Conservation (phyloP, 768 basidiomycete species). For the Phlebiopsis gigantea region DNA sequence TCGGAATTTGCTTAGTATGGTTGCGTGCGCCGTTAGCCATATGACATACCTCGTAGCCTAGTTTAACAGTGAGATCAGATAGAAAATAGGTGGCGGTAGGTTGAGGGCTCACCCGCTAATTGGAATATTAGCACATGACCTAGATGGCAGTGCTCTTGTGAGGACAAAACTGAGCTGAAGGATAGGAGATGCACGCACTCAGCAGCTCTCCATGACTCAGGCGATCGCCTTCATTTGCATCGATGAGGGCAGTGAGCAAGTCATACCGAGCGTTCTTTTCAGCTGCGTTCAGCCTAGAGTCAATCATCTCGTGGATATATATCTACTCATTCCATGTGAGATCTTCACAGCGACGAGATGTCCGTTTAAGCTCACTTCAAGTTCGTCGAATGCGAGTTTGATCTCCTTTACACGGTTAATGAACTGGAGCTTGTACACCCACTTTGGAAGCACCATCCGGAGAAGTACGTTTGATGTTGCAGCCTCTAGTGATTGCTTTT, state of each 20-base stretch:
- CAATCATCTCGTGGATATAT: slow-evolving; percentile 51
- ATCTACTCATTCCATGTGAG: too few species aligned
- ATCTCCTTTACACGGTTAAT: slow-evolving; percentile 16
- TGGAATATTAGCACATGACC: slow-evolving; percentile 38
- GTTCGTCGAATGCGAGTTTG: slow-evolving; percentile 20
- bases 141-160: too few species aligned
- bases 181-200: too few species aligned
- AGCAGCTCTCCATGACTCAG: too few species aligned
- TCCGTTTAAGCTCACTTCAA: slow-evolving; percentile 19
- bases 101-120: slow-evolving; percentile 35
- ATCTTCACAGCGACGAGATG: too few species aligned
- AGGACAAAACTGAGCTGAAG: too few species aligned
- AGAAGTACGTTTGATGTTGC: slow-evolving; percentile 21
- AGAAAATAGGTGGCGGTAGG: background rate
- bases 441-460: slow-evolving; percentile 20
- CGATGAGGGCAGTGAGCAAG: too few species aligned
- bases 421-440: slow-evolving; percentile 17
- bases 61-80: background rate
- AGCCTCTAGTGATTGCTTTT: slow-evolving; percentile 19
- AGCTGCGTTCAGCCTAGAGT: slow-evolving; percentile 30
- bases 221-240: too few species aligned
- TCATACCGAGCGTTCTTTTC: slow-evolving; percentile 38
- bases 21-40: too few species aligned
- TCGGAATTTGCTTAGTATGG: too few species aligned
- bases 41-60: too few species aligned